Conservation (phyloP, 768 basidiomycete genomes). For the Boletellus sp. region DNA sequence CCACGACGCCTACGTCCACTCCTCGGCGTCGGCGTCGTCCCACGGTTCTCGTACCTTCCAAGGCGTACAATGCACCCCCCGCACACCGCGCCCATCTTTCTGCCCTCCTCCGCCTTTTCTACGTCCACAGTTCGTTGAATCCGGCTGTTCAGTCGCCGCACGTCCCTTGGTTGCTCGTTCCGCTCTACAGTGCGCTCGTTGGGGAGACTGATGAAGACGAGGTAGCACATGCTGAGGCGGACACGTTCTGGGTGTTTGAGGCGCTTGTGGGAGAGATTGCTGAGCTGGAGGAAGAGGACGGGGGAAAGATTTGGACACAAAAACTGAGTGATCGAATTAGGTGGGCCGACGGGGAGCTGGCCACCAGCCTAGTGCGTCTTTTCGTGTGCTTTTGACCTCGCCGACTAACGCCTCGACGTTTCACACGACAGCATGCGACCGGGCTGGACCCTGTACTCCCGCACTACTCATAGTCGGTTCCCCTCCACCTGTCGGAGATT, state of each 20-base stretch:
- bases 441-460: constrained; percentile 70
- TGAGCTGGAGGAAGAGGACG: constrained; percentile 69
- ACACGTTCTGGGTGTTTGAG: constrained; percentile 81
- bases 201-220: constrained; percentile 63
- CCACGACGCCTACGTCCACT: constrained; percentile 32
- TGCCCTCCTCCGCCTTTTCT: constrained; percentile 65
- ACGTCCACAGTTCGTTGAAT: constrained; percentile 67
- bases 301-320: constrained; percentile 57
- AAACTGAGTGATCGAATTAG: constrained; percentile 56
- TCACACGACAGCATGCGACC: constrained; percentile 45
- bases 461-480: constrained; percentile 74
- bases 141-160: constrained; percentile 68
- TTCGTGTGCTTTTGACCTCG: not conserved
- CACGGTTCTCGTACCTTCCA: constrained; percentile 47
- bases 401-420: not conserved
- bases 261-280: constrained; percentile 67
- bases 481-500: not conserved
- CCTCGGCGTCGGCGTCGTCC: constrained; percentile 28
- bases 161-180: constrained; percentile 65
- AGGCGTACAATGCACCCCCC: constrained; percentile 40
- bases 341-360: constrained; percentile 64
- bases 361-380: constrained; percentile 48
- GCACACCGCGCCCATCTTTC: constrained; percentile 60
- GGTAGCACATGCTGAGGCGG: constrained; percentile 67
- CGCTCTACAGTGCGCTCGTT: constrained; percentile 58